Evolutionary conservation across 164 flowering plant species (phyloP).

Genomic region (Kingdonia uniflora): DNA sequence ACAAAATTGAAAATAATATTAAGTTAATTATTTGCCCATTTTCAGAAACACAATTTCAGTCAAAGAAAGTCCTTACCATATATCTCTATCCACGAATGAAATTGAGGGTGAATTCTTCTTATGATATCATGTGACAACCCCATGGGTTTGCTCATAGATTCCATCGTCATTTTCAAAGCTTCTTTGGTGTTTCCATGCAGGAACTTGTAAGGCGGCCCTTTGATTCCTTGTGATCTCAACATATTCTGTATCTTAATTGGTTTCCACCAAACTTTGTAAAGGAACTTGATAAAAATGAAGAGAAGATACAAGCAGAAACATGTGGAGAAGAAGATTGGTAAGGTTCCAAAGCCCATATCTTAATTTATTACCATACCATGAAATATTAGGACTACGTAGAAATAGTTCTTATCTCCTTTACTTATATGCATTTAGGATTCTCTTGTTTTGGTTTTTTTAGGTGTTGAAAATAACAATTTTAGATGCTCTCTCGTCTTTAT

Average conservation of each 20-base stretch:
- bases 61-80: constrained; percentile 1
- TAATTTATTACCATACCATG: too few relatives aligned
- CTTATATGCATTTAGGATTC: too few relatives aligned
- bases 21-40: too few relatives aligned
- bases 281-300: background rate
- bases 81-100: background rate
- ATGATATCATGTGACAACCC: background rate
- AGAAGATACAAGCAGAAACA: background rate
- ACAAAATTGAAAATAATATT: too few relatives aligned
- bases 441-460: too few relatives aligned
- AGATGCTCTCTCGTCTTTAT: too few relatives aligned
- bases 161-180: background rate
- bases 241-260: background rate
- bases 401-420: too few relatives aligned
- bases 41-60: too few relatives aligned
- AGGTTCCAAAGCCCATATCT: too few relatives aligned
- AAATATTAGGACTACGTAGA: too few relatives aligned
- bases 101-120: constrained; percentile 1
- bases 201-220: background rate
- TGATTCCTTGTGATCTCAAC: background rate
- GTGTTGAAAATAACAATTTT: too few relatives aligned
- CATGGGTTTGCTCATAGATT: background rate
- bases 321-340: background rate
- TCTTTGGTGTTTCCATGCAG: constrained; percentile 1
- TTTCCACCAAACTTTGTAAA: constrained; percentile 2